Percentiles rank a stretch among this genome's conserved stretches.
These are phyloP conservation scores for Mortierella sp. DNA, from an alignment of 371 early-diverging fungal species.

Conservation along the genomic window DNA sequence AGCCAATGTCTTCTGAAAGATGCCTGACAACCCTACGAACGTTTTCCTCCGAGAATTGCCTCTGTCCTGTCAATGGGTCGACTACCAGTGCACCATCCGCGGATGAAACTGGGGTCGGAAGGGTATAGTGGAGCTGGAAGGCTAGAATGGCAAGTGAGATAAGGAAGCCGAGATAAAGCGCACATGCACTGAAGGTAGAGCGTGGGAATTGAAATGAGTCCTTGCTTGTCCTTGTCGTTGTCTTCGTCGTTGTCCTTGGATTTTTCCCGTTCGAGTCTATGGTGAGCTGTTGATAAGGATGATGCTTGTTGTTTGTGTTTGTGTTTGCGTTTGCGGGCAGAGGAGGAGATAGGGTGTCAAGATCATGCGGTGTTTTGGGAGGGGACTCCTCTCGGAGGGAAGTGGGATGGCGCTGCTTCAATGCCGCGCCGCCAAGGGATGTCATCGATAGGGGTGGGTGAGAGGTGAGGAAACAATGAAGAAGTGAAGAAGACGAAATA, in stretches of 20 bases:
- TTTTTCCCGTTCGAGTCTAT: not conserved
- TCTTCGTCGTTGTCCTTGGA: not conserved
- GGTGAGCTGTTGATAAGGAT: too few relatives aligned
- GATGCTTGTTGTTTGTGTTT: not conserved
- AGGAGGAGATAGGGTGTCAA: slow-evolving; percentile 1
- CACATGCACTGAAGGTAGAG: not conserved
- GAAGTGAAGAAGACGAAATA: not conserved
- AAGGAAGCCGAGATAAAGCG: slow-evolving; percentile 36
- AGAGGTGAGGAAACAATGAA: not conserved
- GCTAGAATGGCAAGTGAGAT: slow-evolving; percentile 45
- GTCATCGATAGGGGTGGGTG: slow-evolving; percentile 24
- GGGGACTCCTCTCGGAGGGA: not conserved
- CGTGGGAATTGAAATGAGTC: not conserved
- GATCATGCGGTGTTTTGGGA: not conserved
- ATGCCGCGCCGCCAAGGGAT: slow-evolving; percentile 14
- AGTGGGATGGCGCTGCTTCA: slow-evolving; percentile 38
- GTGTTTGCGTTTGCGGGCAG: not conserved
- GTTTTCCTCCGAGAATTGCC: slow-evolving; percentile 67
- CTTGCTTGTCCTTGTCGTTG: not conserved
- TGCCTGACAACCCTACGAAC: slow-evolving; percentile 66
- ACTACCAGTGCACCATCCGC: slow-evolving; percentile 22
- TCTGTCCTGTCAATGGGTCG: slow-evolving; percentile 53
- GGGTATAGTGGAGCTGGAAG: slow-evolving; percentile 59
- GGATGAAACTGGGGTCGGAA: slow-evolving; percentile 45
- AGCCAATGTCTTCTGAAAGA: slow-evolving; percentile 70